Conservation (phyloP, 805 yeast species). For the Ogataea nitratoaversa region DNA sequence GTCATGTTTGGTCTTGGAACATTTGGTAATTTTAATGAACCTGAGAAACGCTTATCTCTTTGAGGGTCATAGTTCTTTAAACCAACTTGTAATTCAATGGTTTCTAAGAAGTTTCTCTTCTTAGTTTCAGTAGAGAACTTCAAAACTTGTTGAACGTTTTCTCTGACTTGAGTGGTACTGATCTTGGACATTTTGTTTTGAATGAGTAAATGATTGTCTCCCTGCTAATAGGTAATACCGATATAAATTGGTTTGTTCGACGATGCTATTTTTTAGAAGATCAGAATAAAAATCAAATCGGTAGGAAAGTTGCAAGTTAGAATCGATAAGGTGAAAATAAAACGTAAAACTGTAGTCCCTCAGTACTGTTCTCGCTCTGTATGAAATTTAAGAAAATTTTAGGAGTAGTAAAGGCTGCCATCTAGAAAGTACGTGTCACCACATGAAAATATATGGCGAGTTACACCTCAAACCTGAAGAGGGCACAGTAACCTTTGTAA, state of each 20-base stretch:
- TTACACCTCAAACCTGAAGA: background rate
- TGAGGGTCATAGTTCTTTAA: slow-evolving; percentile 99
- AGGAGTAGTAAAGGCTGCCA: too few relatives aligned
- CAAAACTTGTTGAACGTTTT: slow-evolving; percentile 88
- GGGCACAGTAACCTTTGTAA: too few relatives aligned
- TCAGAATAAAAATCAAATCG: background rate
- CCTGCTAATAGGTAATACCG: slow-evolving; percentile 53
- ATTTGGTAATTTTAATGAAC: slow-evolving; percentile 95
- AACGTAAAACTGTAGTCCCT: background rate
- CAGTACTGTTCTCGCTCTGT: too few relatives aligned
- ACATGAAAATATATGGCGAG: too few relatives aligned
- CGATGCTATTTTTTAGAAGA: slow-evolving; percentile 27
- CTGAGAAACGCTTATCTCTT: slow-evolving; percentile 99
- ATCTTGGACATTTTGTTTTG: slow-evolving; percentile 71
- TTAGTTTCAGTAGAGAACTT: slow-evolving; percentile 89
- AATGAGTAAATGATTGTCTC: slow-evolving; percentile 50
- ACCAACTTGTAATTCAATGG: slow-evolving; percentile 99
- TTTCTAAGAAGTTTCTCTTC: slow-evolving; percentile 99
- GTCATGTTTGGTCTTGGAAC: slow-evolving; percentile 99
- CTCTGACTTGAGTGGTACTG: slow-evolving; percentile 91
- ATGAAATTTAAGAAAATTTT: too few relatives aligned
- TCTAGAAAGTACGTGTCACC: too few relatives aligned
- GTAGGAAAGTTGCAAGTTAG: background rate
- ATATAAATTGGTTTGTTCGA: slow-evolving; percentile 44
- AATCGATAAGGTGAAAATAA: background rate